These are phyloP conservation scores for Tylopilus intermedius DNA, from an alignment of 768 basidiomycete genomes.

Conservation along the genomic window DNA sequence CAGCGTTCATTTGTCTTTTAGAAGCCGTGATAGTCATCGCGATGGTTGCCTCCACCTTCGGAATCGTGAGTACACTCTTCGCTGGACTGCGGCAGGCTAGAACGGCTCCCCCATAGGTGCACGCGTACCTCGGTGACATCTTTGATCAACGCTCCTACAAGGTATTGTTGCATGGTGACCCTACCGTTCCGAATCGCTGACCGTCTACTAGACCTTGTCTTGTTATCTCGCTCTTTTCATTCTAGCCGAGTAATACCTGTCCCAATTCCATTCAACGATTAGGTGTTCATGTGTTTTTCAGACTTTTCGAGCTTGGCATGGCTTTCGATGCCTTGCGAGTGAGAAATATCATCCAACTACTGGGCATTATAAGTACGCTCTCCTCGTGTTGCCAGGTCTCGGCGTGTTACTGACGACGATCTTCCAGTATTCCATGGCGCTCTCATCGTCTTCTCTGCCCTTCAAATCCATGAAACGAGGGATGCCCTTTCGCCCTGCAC, in stretches of 20 bases:
- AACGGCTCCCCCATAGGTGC: slow-evolving; percentile 39
- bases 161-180: slow-evolving; percentile 28
- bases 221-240: slow-evolving; percentile 84
- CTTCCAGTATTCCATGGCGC: slow-evolving; percentile 62
- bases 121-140: slow-evolving; percentile 25
- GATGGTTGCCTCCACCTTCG: slow-evolving; percentile 71
- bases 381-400: neutral
- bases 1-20: slow-evolving; percentile 26
- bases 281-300: slow-evolving; percentile 25
- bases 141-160: slow-evolving; percentile 42
- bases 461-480: slow-evolving; percentile 75
- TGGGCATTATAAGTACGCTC: slow-evolving; percentile 60
- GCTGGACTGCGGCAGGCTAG: neutral
- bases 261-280: neutral
- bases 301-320: slow-evolving; percentile 76
- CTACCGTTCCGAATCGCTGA: slow-evolving; percentile 9
- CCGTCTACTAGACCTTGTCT: slow-evolving; percentile 55
- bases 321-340: slow-evolving; percentile 77
- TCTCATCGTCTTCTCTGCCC: slow-evolving; percentile 65
- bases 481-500: slow-evolving; percentile 45
- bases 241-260: slow-evolving; percentile 62
- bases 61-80: slow-evolving; percentile 41
- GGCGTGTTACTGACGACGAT: slow-evolving; percentile 2
- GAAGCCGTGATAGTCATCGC: slow-evolving; percentile 72
- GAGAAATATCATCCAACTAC: slow-evolving; percentile 74